These are phyloP conservation scores for Parsonsia alboflavescens DNA, from an alignment of 257 asterid species.

Conservation along the genomic window DNA sequence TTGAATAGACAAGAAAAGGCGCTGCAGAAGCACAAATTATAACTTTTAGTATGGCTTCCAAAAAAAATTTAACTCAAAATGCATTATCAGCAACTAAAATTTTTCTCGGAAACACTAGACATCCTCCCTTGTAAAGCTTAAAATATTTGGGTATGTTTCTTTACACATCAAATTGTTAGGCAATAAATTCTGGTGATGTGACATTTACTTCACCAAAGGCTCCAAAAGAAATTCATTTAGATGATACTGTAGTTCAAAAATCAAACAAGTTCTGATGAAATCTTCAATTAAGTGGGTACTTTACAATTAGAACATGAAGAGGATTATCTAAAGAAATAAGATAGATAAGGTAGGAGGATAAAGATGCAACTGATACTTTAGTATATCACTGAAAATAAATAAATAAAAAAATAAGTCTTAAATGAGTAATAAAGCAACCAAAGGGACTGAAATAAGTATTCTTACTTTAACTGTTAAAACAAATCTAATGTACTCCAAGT, in stretches of 20 bases:
- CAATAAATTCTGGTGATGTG: background rate
- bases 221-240: background rate
- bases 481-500: too few relatives aligned
- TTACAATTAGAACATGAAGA: background rate
- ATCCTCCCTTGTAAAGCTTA: background rate
- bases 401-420: background rate
- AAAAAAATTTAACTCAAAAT: background rate
- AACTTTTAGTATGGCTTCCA: constrained; percentile 6
- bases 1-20: constrained; percentile 33
- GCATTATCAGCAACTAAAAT: background rate
- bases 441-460: background rate
- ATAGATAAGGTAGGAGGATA: too few relatives aligned
- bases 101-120: background rate
- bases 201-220: background rate
- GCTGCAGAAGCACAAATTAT: constrained; percentile 26
- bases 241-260: too few relatives aligned
- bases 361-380: background rate
- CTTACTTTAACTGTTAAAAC: background rate
- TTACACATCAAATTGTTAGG: background rate
- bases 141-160: background rate
- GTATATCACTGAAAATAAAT: too few relatives aligned
- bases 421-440: background rate
- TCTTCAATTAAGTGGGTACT: background rate
- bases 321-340: too few relatives aligned
- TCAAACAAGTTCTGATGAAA: too few relatives aligned